Evolutionary conservation across 306 rosid species (phyloP).

Genomic region (Hippophae rhamnoides): DNA sequence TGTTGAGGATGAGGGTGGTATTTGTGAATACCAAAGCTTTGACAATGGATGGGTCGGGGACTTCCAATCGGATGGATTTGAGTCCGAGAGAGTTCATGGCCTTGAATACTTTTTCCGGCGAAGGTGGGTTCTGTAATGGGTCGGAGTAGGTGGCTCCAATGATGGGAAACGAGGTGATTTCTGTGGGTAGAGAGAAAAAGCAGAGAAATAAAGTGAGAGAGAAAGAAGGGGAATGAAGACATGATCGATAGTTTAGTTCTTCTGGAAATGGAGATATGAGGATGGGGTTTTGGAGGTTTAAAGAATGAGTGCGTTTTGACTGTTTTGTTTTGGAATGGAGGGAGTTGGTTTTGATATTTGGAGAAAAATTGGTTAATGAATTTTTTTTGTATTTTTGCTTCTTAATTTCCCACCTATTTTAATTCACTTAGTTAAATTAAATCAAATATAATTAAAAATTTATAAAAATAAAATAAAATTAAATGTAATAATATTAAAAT

Average conservation of each 20-base stretch:
- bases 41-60: constrained; percentile 45
- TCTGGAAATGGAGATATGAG: constrained; percentile 1
- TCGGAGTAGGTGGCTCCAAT: constrained; percentile 48
- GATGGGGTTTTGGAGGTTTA: constrained; percentile 8
- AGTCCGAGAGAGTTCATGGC: constrained; percentile 33
- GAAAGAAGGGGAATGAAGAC: constrained; percentile 19
- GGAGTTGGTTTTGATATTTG: too few relatives aligned
- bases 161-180: constrained; percentile 23
- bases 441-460: too few relatives aligned
- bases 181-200: constrained; percentile 26
- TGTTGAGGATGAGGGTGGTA: constrained; percentile 50
- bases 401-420: too few relatives aligned
- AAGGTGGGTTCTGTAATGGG: constrained; percentile 1
- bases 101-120: constrained; percentile 19
- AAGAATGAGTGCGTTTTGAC: not conserved
- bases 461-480: too few relatives aligned
- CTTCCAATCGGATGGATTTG: constrained; percentile 45
- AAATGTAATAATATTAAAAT: too few relatives aligned
- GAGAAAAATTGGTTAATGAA: too few relatives aligned
- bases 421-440: too few relatives aligned
- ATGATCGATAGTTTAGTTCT: constrained; percentile 6
- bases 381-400: too few relatives aligned
- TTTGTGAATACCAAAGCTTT: constrained; percentile 65
- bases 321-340: too few relatives aligned
- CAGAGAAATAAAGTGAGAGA: not conserved